Evolutionary conservation across 2,329 filamentous ascomycete genomes (phyloP).

Genomic region (Epichloe sylvatica): DNA sequence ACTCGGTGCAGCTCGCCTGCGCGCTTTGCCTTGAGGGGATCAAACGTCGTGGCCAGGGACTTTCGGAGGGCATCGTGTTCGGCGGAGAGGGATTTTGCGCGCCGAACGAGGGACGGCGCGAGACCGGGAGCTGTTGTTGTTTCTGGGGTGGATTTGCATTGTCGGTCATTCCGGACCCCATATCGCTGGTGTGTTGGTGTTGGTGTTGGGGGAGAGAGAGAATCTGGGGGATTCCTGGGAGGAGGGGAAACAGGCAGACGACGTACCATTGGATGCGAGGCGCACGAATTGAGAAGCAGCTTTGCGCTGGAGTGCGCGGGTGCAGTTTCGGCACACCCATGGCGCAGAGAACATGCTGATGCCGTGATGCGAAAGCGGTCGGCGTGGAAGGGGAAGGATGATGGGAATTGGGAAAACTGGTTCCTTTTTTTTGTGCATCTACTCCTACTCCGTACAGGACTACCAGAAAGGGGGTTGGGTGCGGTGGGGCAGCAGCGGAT

Average conservation of each 20-base stretch:
- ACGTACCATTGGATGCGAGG: slow-evolving; percentile 22
- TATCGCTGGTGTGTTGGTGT: background rate
- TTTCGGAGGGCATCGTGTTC: slow-evolving; percentile 44
- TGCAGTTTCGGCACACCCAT: slow-evolving; percentile 25
- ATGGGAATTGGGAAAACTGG: too few relatives aligned
- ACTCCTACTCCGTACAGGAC: too few relatives aligned
- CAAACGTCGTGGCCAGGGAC: slow-evolving; percentile 39
- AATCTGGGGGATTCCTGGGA: background rate
- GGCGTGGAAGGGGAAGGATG: too few relatives aligned
- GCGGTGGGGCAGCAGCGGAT: too few relatives aligned
- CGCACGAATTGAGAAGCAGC: slow-evolving; percentile 16
- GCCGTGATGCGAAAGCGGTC: background rate
- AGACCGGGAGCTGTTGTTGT: slow-evolving; percentile 18
- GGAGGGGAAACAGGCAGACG: background rate
- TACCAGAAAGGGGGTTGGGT: too few relatives aligned
- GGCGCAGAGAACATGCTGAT: slow-evolving; percentile 19
- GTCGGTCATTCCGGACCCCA: too few relatives aligned
- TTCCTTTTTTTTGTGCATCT: too few relatives aligned
- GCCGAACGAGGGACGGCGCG: slow-evolving; percentile 42
- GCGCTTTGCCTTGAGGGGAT: slow-evolving; percentile 42
- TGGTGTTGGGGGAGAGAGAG: background rate
- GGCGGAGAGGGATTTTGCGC: slow-evolving; percentile 41
- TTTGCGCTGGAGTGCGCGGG: slow-evolving; percentile 15
- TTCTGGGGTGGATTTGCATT: too few relatives aligned
- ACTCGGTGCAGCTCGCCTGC: slow-evolving; percentile 47